phyloP scores from a whole-genome alignment of 306 rosid species.

The Prinsepia uniflora region DNA sequence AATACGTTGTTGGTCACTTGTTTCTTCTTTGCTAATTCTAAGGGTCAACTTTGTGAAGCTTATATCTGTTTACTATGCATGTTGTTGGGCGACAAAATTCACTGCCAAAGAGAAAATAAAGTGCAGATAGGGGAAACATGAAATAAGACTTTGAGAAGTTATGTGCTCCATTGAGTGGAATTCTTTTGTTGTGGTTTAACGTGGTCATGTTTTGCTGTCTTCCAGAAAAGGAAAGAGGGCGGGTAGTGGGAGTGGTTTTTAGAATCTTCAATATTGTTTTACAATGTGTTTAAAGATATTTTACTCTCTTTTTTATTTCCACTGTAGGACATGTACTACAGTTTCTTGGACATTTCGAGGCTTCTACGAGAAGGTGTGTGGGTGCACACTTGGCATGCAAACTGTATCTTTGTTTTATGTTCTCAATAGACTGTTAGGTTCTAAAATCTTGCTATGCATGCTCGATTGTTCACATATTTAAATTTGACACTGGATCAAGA shows the following conservation, averaged over 20 bases:
- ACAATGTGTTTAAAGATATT: conserved; percentile 9
- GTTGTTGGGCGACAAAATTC: neutral
- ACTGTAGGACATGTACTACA: conserved; percentile 93
- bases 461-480: neutral
- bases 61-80: neutral
- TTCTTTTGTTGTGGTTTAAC: neutral
- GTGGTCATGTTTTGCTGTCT: neutral
- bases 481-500: conserved; percentile 1
- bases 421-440: neutral
- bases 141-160: neutral
- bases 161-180: neutral
- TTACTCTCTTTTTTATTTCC: conserved; percentile 10
- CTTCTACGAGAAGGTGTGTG: conserved; percentile 88
- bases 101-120: neutral
- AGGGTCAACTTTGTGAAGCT: neutral
- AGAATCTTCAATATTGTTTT: neutral
- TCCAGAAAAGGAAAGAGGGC: neutral
- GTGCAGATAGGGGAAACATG: neutral
- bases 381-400: neutral
- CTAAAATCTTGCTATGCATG: neutral
- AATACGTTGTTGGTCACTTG: neutral
- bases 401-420: neutral
- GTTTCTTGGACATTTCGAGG: conserved; percentile 98
- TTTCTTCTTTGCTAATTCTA: neutral
- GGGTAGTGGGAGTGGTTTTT: neutral